A percentile compares a stretch with the other conserved stretches of the same genome.
Conservation (phyloP, 345 rosid species). For the Salix dunnii region DNA sequence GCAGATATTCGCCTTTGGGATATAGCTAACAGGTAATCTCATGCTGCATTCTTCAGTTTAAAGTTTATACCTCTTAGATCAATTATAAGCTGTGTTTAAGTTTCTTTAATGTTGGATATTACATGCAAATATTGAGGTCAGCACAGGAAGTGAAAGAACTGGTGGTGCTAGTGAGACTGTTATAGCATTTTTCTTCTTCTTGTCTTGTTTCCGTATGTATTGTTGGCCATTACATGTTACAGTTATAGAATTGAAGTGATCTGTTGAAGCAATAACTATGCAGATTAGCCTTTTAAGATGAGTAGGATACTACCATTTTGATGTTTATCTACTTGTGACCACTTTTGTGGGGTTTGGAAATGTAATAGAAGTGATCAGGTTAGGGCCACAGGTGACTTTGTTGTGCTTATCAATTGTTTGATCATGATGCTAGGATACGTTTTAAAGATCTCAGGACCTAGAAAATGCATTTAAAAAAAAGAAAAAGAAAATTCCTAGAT, state of each 20-base stretch:
- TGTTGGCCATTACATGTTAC: background rate
- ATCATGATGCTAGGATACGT: background rate
- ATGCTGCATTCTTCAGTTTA: background rate
- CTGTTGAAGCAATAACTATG: background rate
- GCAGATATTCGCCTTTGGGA: conserved; percentile 98
- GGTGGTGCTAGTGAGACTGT: background rate
- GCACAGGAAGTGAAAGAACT: background rate
- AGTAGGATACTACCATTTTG: background rate
- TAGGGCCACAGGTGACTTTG: no score
- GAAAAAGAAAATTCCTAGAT: background rate
- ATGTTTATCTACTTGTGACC: background rate
- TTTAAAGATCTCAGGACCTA: background rate
- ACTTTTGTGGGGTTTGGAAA: background rate
- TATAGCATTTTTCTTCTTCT: background rate
- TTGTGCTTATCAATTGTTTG: background rate
- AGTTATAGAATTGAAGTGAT: background rate
- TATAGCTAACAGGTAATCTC: conserved; percentile 66
- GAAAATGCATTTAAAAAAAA: background rate
- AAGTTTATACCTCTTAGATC: background rate
- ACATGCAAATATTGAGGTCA: background rate
- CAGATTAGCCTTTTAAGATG: background rate
- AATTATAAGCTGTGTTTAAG: background rate
- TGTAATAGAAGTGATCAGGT: background rate
- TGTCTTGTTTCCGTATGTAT: background rate
- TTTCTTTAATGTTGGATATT: background rate